Evolutionary conservation across 2,329 filamentous ascomycete genomes (phyloP).

Genomic region (Decorospora gaudefroyi): DNA sequence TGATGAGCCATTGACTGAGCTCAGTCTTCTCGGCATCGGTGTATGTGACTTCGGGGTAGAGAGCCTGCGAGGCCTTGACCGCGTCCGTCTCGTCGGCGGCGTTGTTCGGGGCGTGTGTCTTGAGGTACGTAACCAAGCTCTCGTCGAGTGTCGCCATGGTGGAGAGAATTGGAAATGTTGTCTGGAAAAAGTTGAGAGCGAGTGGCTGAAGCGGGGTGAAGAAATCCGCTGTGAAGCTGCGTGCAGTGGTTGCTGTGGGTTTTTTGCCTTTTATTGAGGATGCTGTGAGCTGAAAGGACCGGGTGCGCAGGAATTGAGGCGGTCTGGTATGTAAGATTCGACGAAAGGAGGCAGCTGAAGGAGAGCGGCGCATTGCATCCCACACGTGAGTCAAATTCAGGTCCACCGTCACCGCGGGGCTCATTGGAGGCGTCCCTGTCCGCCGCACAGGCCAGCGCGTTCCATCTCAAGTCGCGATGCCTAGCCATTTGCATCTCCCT

Average conservation of each 20-base stretch:
- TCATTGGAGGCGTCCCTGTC: constrained; percentile 12
- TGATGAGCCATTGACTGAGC: constrained; percentile 86
- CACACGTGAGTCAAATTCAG: constrained; percentile 42
- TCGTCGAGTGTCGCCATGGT: constrained; percentile 48
- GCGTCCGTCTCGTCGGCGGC: constrained; percentile 44
- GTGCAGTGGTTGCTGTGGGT: constrained; percentile 18
- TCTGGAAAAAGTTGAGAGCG: constrained; percentile 39
- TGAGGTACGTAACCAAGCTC: constrained; percentile 43
- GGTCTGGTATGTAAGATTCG: constrained; percentile 33
- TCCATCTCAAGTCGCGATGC: constrained; percentile 10
- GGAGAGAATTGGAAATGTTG: constrained; percentile 22
- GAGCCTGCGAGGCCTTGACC: constrained; percentile 59
- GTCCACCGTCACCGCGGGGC: constrained; percentile 35
- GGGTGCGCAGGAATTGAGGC: constrained; percentile 21
- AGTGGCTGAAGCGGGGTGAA: constrained; percentile 41
- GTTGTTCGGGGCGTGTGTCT: constrained; percentile 46
- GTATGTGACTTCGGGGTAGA: constrained; percentile 73
- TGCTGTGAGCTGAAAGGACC: constrained; percentile 11
- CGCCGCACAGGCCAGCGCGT: constrained; percentile 28
- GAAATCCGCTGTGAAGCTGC: constrained; percentile 29
- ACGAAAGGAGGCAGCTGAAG: constrained; percentile 26
- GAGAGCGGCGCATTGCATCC: constrained; percentile 29
- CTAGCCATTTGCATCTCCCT: neutral
- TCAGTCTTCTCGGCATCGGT: constrained; percentile 79
- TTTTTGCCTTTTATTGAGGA: constrained; percentile 6